Evolutionary conservation across 768 basidiomycete species (phyloP).

Genomic region (Tubosaeta sp.): DNA sequence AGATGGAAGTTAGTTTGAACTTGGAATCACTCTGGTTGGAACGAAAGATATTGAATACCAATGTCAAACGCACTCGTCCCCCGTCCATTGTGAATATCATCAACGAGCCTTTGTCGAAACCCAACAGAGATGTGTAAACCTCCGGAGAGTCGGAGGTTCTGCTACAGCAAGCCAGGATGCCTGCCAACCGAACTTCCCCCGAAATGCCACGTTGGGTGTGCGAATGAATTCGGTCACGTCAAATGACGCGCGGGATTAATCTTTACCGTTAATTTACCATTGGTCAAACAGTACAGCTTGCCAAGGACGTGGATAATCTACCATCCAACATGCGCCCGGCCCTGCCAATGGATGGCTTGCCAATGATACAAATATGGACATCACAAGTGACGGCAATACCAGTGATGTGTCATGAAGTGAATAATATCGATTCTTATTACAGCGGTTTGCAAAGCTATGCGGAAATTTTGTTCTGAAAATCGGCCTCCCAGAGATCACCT

Average conservation of each 20-base stretch:
- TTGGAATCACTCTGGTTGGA: not conserved
- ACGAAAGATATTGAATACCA: not conserved
- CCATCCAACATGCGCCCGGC: not conserved
- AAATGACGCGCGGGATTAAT: not conserved
- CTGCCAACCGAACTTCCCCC: not conserved
- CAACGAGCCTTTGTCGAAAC: not conserved
- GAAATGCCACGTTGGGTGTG: not conserved
- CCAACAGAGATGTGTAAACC: not conserved
- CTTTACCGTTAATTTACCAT: too few species aligned
- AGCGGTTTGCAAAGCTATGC: too few species aligned
- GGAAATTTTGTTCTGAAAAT: too few species aligned
- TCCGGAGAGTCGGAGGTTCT: not conserved
- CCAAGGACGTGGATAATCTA: too few species aligned
- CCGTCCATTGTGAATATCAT: too few species aligned
- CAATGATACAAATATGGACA: too few species aligned
- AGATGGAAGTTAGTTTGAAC: not conserved
- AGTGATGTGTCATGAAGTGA: too few species aligned
- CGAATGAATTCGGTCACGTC: not conserved
- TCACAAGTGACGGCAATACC: too few species aligned
- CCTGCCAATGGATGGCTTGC: not conserved
- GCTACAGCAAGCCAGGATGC: slow-evolving; percentile 11
- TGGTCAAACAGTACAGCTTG: too few species aligned
- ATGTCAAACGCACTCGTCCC: not conserved
- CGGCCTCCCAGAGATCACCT: too few species aligned
- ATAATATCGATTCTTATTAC: too few species aligned